Evolutionary conservation across 2,329 filamentous ascomycete genomes (phyloP), one percentile per base, ranked within the genome.

Genomic region (Cladosporium oxysporum): DNA sequence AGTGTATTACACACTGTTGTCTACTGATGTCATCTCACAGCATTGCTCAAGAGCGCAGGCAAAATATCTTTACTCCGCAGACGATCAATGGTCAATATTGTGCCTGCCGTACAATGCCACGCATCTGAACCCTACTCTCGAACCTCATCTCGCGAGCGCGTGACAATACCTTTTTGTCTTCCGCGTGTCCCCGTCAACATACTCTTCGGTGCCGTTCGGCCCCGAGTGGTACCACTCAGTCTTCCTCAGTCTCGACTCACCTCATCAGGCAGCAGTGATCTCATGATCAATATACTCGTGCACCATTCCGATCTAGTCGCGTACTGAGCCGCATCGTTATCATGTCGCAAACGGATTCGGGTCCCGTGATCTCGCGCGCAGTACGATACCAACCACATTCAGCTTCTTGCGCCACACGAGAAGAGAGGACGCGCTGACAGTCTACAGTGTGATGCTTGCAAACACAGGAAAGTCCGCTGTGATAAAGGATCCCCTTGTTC

Each of bases 401-500:
- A 8, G 26, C 28, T 53, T 10, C 6, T n/a, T 33, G 28, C 23
- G 3, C 18, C 8, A 21, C 12, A 21, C 5, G 12, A 33, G 2
- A 33, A 7, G 18, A 18, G 16, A 55, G 29, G 1, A 12, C 12
- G 29, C 31, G 28, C 52, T 55, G 23, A 55, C 2, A 33, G 8
- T 52, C n/a, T 16, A n/a, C 33, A 67, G 66, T 68, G 66, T 33
- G 66, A 68, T 28, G 66, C 64, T 11, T 68, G 64, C 50, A 62
- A 65, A 12, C 33, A 62, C 18, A 63, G 65, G 29, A 68, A 68
- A 41, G 65, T 68, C 26, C 61, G 65, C 12, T 68, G 67, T 26
- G 67, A 68, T 62, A 68, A 66, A 50, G 58, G 62, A 7, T 66
- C 65, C 2, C 67, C 67, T 10, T 68, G 67, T 44, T 65, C 61